Evolutionary conservation across 345 rosid species (phyloP).

Genomic region (Acer campestre): DNA sequence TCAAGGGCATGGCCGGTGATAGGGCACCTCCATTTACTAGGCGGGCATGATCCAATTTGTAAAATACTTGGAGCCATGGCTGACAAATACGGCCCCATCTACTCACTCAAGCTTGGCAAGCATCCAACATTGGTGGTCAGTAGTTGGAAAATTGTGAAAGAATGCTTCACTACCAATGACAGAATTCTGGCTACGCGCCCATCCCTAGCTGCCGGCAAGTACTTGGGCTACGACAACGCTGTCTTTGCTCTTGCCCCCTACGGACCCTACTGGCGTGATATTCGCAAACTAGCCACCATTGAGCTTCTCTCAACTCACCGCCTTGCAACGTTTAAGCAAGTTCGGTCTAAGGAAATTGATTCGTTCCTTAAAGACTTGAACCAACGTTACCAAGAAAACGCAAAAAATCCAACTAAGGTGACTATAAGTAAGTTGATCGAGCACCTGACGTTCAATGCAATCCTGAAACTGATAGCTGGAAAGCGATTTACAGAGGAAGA

Average conservation of each 20-base stretch:
- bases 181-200: slow-evolving; percentile 54
- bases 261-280: slow-evolving; percentile 68
- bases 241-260: slow-evolving; percentile 52
- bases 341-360: slow-evolving; percentile 46
- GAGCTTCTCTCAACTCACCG: slow-evolving; percentile 60
- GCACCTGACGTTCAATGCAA: slow-evolving; percentile 54
- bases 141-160: slow-evolving; percentile 41
- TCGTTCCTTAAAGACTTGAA: slow-evolving; percentile 45
- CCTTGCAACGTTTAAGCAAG: slow-evolving; percentile 42
- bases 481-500: slow-evolving; percentile 35
- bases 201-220: slow-evolving; percentile 46
- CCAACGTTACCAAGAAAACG: slow-evolving; percentile 6
- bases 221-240: slow-evolving; percentile 62
- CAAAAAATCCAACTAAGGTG: slow-evolving; percentile 13
- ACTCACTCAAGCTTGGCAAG: slow-evolving; percentile 52
- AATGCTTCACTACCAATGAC: slow-evolving; percentile 62
- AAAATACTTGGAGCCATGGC: slow-evolving; percentile 51
- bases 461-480: slow-evolving; percentile 51
- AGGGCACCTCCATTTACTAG: slow-evolving; percentile 64
- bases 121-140: slow-evolving; percentile 44
- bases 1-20: slow-evolving; percentile 57
- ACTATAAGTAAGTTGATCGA: slow-evolving; percentile 44
- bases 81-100: slow-evolving; percentile 55
- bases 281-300: slow-evolving; percentile 54
- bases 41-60: slow-evolving; percentile 32